phyloP scores from a whole-genome alignment of 345 rosid species.

The Euphorbia lathyris region DNA sequence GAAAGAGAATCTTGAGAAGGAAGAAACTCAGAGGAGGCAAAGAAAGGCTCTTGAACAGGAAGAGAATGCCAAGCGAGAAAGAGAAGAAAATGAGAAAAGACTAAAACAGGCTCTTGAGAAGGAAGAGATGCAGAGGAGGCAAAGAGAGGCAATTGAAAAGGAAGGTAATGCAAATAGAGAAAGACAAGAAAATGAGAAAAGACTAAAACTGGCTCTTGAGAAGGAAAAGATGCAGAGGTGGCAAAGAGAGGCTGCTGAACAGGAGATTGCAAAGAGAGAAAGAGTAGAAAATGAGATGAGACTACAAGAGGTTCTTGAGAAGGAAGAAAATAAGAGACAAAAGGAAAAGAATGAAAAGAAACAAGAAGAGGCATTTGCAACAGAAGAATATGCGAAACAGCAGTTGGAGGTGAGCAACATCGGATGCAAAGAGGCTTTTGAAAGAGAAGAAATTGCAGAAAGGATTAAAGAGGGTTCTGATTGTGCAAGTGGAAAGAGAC shows the following conservation, averaged over 20 bases:
- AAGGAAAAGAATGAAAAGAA: constrained; percentile 40
- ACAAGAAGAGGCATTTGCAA: constrained; percentile 38
- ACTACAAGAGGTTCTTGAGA: constrained; percentile 27
- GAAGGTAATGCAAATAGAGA: constrained; percentile 24
- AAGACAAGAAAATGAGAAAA: constrained; percentile 29
- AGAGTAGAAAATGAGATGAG: constrained; percentile 37
- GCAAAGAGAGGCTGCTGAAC: constrained; percentile 29
- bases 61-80: constrained; percentile 24
- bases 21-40: background rate
- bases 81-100: constrained; percentile 29
- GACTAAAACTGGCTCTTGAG: constrained; percentile 27
- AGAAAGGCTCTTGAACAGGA: constrained; percentile 30
- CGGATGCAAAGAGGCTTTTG: constrained; percentile 25
- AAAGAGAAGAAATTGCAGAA: constrained; percentile 15
- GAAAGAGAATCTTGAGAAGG: constrained; percentile 1
- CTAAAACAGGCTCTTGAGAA: constrained; percentile 27
- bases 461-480: constrained; percentile 5
- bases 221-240: constrained; percentile 34
- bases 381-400: constrained; percentile 42
- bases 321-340: constrained; percentile 32
- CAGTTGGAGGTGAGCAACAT: constrained; percentile 22
- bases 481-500: background rate
- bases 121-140: constrained; percentile 31
- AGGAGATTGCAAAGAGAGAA: constrained; percentile 29
- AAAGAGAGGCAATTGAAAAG: constrained; percentile 29